Evolutionary conservation across 2,329 filamentous ascomycete species (phyloP).

Genomic region (Stachybotrys chartarum): DNA sequence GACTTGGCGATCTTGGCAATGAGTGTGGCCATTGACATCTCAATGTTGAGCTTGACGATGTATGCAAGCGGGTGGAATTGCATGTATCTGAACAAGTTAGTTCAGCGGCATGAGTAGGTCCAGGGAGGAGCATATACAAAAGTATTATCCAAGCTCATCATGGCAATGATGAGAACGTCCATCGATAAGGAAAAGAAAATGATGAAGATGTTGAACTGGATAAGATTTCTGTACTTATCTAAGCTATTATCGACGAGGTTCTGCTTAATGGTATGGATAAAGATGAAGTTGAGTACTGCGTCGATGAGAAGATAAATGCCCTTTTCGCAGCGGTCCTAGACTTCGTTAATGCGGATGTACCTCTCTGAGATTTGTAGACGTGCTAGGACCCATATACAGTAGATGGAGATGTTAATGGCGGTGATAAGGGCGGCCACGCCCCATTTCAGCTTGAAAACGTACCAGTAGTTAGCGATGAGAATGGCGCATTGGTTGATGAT

Average conservation of each 20-base stretch:
- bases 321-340: conserved; percentile 20
- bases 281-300: conserved; percentile 14
- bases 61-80: conserved; percentile 47
- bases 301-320: conserved; percentile 19
- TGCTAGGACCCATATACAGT: conserved; percentile 17
- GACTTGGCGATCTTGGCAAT: not conserved
- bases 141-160: conserved; percentile 18
- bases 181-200: conserved; percentile 17
- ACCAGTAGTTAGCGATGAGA: conserved; percentile 11
- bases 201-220: conserved; percentile 19
- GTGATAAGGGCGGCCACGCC: conserved; percentile 13
- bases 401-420: conserved; percentile 16
- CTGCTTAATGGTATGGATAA: conserved; percentile 13
- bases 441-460: conserved; percentile 12
- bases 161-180: conserved; percentile 16
- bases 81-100: conserved; percentile 25
- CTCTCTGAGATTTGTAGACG: conserved; percentile 13
- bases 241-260: conserved; percentile 14
- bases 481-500: conserved; percentile 17
- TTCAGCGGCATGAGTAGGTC: not conserved
- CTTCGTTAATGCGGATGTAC: conserved; percentile 14
- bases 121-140: conserved; percentile 13
- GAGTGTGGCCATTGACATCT: no score
- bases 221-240: conserved; percentile 14
- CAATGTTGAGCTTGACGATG: conserved; percentile 44